Conservation (phyloP, 2,329 filamentous ascomycete species). For the Xylariaceae sp. region DNA sequence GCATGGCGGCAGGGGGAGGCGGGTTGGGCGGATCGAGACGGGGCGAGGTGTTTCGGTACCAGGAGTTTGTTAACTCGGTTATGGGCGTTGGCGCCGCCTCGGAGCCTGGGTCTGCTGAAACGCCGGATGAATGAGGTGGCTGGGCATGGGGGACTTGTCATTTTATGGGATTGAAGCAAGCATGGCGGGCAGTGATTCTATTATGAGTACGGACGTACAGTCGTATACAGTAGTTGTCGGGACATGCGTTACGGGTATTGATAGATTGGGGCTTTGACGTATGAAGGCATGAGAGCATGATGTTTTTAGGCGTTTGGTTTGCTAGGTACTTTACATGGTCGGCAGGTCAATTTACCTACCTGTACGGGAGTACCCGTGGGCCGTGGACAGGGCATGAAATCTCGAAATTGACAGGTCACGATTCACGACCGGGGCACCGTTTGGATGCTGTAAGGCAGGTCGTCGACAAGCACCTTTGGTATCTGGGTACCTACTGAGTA, state of each 20-base stretch:
- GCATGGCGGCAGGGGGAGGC: slow-evolving; percentile 33
- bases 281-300: too few relatives aligned
- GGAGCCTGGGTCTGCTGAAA: slow-evolving; percentile 6
- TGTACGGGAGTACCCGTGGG: too few relatives aligned
- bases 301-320: too few relatives aligned
- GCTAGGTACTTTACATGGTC: too few relatives aligned
- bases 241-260: not conserved
- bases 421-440: not conserved
- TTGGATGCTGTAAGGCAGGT: not conserved
- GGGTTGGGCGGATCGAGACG: slow-evolving; percentile 52
- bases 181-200: too few relatives aligned
- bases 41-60: slow-evolving; percentile 88
- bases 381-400: too few relatives aligned
- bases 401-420: not conserved
- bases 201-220: too few relatives aligned
- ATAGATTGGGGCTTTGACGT: too few relatives aligned
- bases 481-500: too few relatives aligned
- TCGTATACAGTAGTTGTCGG: too few relatives aligned
- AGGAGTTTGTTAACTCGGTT: slow-evolving; percentile 78
- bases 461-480: too few relatives aligned
- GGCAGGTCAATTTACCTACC: too few relatives aligned
- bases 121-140: slow-evolving; percentile 30
- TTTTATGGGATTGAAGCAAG: not conserved
- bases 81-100: slow-evolving; percentile 46
- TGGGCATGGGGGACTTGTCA: slow-evolving; percentile 12